Conservation (phyloP, 306 rosid species). For the Malus domestica region DNA sequence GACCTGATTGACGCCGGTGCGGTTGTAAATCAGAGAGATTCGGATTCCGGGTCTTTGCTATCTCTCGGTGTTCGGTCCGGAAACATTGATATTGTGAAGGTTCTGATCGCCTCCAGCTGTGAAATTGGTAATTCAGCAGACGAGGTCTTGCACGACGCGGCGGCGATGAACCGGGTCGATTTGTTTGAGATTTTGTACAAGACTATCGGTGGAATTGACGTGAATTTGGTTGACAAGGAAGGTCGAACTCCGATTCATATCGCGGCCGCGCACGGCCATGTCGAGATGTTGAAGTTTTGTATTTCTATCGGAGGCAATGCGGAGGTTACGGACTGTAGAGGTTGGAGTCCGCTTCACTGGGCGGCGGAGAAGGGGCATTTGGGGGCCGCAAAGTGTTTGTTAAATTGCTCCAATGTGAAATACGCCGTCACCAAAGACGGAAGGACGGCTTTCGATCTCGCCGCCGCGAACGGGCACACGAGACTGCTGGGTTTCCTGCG, state of each 20-base stretch:
- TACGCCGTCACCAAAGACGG: conserved; percentile 42
- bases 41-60: conserved; percentile 32
- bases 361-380: conserved; percentile 60
- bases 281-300: conserved; percentile 30
- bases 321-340: conserved; percentile 30
- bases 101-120: conserved; percentile 44
- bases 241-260: conserved; percentile 57
- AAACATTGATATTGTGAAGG: conserved; percentile 31
- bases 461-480: conserved; percentile 41
- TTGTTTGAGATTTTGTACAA: conserved; percentile 37
- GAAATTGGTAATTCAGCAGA: conserved; percentile 26
- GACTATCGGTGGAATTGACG: conserved; percentile 15
- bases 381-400: conserved; percentile 39
- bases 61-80: conserved; percentile 35
- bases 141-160: conserved; percentile 44
- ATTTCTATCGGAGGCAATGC: conserved; percentile 48
- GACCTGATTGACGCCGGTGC: conserved; percentile 55
- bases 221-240: conserved; percentile 31
- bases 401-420: conserved; percentile 47
- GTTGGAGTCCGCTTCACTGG: conserved; percentile 64
- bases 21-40: conserved; percentile 31
- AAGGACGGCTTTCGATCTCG: conserved; percentile 49
- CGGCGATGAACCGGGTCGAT: conserved; percentile 46
- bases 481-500: conserved; percentile 41
- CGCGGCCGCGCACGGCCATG: conserved; percentile 53